Base-by-base conservation (phyloP, 139 green algal species). In the Chlorella sp. region DNA sequence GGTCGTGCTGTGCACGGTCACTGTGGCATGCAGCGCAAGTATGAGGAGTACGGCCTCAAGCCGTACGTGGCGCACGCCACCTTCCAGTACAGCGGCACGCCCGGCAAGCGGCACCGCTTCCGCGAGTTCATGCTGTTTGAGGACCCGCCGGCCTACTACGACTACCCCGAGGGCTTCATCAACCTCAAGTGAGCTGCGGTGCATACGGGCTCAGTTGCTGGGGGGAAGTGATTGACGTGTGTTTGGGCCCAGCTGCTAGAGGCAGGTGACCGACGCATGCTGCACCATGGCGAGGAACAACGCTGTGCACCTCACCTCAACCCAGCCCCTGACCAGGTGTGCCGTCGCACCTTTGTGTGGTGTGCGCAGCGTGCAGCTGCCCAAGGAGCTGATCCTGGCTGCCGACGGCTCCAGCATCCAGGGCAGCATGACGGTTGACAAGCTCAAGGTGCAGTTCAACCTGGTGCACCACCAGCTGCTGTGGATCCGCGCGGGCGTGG, bases 1-100 rank as follows among this genome's bases (percentile, higher is more conserved):
- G n/a, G n/a, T n/a, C n/a, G n/a, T n/a, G n/a, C n/a, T n/a, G n/a
- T n/a, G n/a, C n/a, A n/a, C n/a, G n/a, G n/a, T n/a, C n/a, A n/a
- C n/a, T n/a, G n/a, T n/a, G 14, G 17, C 61, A 81, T 92, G 55
- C 89, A 95, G 84, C 74, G 71, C 42, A 85, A 96, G 77, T 77
- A 83, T 50, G 73, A 92, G 76, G 79, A 69, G 33, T 62, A 88
- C 35, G 72, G 75, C 1, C 67, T 94, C 34, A 73, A 91, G 55
- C 87, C 90, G 1, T 97, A 93, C 77, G 93, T 92, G 2, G 83
- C 92, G 26, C 93, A 97, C 82, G 84, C 89, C 51, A 97, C 92
- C 22, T 97, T 97, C 79, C 88, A 97, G 78, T 97, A 87, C 75
- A 88, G 77, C 4, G 93, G 93, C 68, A 96, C 89, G 5, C 79